Conservation (phyloP, 2,329 filamentous ascomycete genomes). For the Diaporthe australafricana region DNA sequence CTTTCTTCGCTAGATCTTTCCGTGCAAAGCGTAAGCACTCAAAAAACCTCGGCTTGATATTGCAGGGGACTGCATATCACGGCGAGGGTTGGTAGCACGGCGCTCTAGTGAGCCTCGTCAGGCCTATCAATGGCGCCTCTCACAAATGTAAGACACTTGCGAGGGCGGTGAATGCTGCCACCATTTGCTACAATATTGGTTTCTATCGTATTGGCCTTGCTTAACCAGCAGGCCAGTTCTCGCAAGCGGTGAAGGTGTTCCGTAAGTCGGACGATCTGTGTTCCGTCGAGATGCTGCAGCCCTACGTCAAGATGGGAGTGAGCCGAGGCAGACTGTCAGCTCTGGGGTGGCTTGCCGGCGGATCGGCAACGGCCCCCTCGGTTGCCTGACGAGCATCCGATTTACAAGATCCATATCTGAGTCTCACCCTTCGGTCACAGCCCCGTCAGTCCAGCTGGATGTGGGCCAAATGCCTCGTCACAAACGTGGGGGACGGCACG, state of each 20-base stretch:
- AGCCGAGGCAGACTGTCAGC: slow-evolving; percentile 16
- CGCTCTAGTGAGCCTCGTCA: slow-evolving; percentile 13
- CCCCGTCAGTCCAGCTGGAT: slow-evolving; percentile 2
- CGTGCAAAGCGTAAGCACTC: slow-evolving; percentile 10
- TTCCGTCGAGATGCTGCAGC: slow-evolving; percentile 19
- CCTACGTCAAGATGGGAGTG: slow-evolving; percentile 21
- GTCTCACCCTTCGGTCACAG: slow-evolving; percentile 4
- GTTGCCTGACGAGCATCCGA: slow-evolving; percentile 19
- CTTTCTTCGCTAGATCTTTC: background rate
- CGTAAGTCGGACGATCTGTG: slow-evolving; percentile 10
- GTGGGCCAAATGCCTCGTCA: background rate
- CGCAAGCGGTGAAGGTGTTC: slow-evolving; percentile 14
- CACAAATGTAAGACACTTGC: slow-evolving; percentile 3
- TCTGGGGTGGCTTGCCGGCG: background rate
- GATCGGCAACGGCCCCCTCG: slow-evolving; percentile 9
- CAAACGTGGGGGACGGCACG: slow-evolving; percentile 16
- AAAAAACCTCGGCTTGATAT: slow-evolving; percentile 20
- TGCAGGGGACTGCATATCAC: background rate
- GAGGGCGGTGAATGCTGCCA: slow-evolving; percentile 10
- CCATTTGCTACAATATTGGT: background rate
- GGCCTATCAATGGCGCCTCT: slow-evolving; percentile 14
- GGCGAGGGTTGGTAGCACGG: background rate
- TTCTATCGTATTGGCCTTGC: background rate
- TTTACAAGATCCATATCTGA: background rate
- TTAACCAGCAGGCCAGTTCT: background rate